A percentile compares a stretch with the other conserved stretches of the same genome.
These are phyloP conservation scores for Tagetes erecta DNA, from an alignment of 129 eudicot species.

Conservation along the genomic window DNA sequence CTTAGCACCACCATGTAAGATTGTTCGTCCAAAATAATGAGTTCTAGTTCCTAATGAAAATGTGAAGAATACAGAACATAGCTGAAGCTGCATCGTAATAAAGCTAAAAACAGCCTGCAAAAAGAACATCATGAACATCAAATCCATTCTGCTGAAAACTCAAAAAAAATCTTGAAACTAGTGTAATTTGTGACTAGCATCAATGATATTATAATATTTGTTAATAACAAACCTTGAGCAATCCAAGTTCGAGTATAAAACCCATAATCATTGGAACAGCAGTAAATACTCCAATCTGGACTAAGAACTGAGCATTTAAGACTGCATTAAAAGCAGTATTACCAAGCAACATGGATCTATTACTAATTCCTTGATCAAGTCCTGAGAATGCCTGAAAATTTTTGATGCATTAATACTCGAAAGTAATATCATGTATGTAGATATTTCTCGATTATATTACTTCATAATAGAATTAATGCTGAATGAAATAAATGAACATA, in stretches of 20 bases:
- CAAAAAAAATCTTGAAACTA: slow-evolving; percentile 7
- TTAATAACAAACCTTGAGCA: slow-evolving; percentile 68
- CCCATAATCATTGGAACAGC: slow-evolving; percentile 99
- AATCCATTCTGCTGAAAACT: not conserved
- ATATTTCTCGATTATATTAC: not conserved
- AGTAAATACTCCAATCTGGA: slow-evolving; percentile 95
- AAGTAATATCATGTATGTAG: slow-evolving; percentile 10
- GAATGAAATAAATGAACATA: slow-evolving; percentile 16
- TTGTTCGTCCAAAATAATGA: slow-evolving; percentile 95
- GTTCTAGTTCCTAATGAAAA: slow-evolving; percentile 97
- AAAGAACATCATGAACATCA: slow-evolving; percentile 3
- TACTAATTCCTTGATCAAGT: slow-evolving; percentile 74
- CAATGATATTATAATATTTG: not conserved
- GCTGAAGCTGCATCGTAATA: slow-evolving; percentile 93
- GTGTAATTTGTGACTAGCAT: not conserved
- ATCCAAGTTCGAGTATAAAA: slow-evolving; percentile 80
- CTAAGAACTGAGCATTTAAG: slow-evolving; percentile 90
- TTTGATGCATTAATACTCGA: slow-evolving; percentile 17
- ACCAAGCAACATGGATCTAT: slow-evolving; percentile 50
- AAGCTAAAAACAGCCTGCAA: slow-evolving; percentile 96
- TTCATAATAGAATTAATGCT: not conserved
- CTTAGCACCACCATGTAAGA: slow-evolving; percentile 99
- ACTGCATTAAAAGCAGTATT: slow-evolving; percentile 91
- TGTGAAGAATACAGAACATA: slow-evolving; percentile 95
- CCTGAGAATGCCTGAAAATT: slow-evolving; percentile 89